A percentile compares a stretch with the other conserved stretches of the same genome.
These are phyloP conservation scores for Oryza meyeriana DNA, from an alignment of 176 grass and related monocot species.

Conservation along the genomic window DNA sequence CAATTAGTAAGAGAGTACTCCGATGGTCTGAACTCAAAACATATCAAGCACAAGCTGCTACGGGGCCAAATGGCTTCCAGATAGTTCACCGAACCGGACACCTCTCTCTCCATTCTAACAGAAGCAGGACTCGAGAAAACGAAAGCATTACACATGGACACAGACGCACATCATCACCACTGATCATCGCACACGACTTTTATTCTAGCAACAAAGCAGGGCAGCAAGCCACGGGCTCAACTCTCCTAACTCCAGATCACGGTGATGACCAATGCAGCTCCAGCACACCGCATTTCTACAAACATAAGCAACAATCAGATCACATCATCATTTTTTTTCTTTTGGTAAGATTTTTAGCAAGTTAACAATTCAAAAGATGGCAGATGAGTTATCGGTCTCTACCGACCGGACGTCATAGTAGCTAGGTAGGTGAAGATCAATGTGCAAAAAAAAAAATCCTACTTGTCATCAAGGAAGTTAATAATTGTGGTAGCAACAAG, in stretches of 20 bases:
- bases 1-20: not conserved
- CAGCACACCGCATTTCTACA: conserved; percentile 34
- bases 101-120: not conserved
- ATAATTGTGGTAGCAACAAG: not conserved
- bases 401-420: not conserved
- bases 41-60: not conserved
- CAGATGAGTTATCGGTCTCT: not conserved
- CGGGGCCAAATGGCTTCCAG: not conserved
- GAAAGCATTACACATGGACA: conserved; percentile 17
- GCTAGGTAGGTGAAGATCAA: not conserved
- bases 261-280: conserved; percentile 32
- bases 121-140: not conserved
- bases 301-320: not conserved
- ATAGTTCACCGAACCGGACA: not conserved
- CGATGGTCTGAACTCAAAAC: not conserved
- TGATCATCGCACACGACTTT: conserved; percentile 29
- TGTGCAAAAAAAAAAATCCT: not conserved
- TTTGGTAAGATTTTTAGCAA: not conserved
- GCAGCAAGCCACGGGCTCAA: conserved; percentile 16
- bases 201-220: conserved; percentile 38
- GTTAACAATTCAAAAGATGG: not conserved
- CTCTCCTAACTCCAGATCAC: conserved; percentile 23
- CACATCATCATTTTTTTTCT: not conserved
- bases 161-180: conserved; percentile 14
- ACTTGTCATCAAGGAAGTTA: not conserved